Percentiles rank a stretch among this genome's conserved stretches.
Evolutionary conservation across 148 eudicot species (phyloP).

Genomic region (Selenicereus undatus): DNA sequence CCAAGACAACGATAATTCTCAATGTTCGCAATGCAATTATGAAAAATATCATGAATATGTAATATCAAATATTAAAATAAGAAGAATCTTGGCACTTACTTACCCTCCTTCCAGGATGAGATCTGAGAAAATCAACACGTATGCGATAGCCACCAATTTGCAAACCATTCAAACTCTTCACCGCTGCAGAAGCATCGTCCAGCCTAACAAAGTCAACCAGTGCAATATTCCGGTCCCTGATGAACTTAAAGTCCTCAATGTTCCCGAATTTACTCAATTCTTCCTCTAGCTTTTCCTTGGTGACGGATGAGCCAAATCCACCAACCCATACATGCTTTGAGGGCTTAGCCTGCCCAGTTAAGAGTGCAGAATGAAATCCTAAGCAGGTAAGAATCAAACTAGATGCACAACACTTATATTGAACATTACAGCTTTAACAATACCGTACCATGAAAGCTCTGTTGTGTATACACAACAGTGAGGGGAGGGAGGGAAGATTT

Average conservation of each 20-base stretch:
- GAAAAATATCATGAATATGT: background rate
- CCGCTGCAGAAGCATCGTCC: slow-evolving; percentile 83
- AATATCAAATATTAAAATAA: background rate
- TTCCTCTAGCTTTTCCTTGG: slow-evolving; percentile 72
- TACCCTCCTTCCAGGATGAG: slow-evolving; percentile 68
- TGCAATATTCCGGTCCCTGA: slow-evolving; percentile 75
- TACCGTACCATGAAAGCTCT: background rate
- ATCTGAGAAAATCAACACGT: slow-evolving; percentile 87
- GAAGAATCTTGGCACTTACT: slow-evolving; percentile 19
- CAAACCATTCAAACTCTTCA: slow-evolving; percentile 66
- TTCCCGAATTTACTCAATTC: slow-evolving; percentile 71
- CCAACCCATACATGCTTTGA: slow-evolving; percentile 93
- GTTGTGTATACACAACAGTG: background rate
- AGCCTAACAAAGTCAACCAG: slow-evolving; percentile 58
- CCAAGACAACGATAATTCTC: background rate
- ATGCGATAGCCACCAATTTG: slow-evolving; percentile 56
- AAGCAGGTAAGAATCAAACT: background rate
- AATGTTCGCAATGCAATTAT: background rate
- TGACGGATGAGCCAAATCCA: slow-evolving; percentile 60
- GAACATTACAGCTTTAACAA: background rate
- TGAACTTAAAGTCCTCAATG: slow-evolving; percentile 75
- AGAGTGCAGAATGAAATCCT: slow-evolving; percentile 11
- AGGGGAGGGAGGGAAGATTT: background rate
- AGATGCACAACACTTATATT: background rate
- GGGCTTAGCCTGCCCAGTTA: slow-evolving; percentile 68